Evolutionary conservation across 2,329 filamentous ascomycete species (phyloP).

Genomic region (Penicillium sp.): DNA sequence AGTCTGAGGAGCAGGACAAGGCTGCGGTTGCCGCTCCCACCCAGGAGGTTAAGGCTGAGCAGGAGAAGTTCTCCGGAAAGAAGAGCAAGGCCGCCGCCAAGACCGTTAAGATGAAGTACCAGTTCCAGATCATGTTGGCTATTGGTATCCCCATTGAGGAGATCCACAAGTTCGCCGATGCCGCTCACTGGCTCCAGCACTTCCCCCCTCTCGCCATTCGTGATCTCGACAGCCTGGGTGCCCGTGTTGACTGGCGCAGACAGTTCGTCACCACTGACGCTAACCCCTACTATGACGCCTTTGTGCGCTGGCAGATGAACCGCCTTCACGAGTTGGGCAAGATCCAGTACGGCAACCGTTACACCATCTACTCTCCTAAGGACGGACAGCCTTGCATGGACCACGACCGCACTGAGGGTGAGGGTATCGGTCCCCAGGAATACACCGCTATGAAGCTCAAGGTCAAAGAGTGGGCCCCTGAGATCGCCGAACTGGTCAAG

Average conservation of each 20-base stretch:
- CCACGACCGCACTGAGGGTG: constrained; percentile 71
- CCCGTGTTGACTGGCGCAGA: constrained; percentile 84
- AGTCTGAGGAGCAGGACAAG: constrained; percentile 47
- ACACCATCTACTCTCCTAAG: constrained; percentile 87
- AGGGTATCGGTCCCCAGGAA: constrained; percentile 77
- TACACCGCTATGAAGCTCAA: constrained; percentile 89
- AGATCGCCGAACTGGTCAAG: constrained; percentile 61
- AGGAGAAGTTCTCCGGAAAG: constrained; percentile 79
- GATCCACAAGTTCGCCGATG: constrained; percentile 85
- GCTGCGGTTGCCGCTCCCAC: constrained; percentile 52
- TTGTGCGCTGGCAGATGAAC: constrained; percentile 95
- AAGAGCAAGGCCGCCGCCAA: constrained; percentile 89
- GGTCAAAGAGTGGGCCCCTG: constrained; percentile 77
- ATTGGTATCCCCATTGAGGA: constrained; percentile 79
- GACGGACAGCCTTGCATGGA: constrained; percentile 82
- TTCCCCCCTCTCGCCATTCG: constrained; percentile 72
- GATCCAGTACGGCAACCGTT: constrained; percentile 85
- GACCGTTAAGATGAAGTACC: constrained; percentile 86
- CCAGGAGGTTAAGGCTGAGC: constrained; percentile 63
- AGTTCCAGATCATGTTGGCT: constrained; percentile 88
- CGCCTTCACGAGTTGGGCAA: constrained; percentile 79
- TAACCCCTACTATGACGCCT: constrained; percentile 93
- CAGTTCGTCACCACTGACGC: constrained; percentile 90
- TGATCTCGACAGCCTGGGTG: constrained; percentile 75
- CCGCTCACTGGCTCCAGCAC: constrained; percentile 78